Percentiles rank a stretch among this genome's conserved stretches.
Conservation (phyloP, 257 asterid genomes). For the Salvia miltiorrhiza region DNA sequence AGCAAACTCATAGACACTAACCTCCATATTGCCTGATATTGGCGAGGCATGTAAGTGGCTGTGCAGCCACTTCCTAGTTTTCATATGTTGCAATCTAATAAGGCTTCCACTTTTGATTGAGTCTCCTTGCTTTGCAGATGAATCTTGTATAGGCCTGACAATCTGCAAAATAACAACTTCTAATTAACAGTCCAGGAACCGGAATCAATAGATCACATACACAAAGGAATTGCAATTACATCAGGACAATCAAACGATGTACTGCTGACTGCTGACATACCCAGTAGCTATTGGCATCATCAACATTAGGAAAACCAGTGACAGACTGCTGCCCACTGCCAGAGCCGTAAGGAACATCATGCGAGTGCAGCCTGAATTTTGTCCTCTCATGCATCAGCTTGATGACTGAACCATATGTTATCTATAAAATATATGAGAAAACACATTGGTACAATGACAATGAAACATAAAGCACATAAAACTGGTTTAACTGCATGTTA, state of each 20-base stretch:
- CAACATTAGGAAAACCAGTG: constrained; percentile 85
- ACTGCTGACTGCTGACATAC: constrained; percentile 37
- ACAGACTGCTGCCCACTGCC: constrained; percentile 99
- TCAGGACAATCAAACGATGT: not conserved
- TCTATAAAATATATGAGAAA: constrained; percentile 34
- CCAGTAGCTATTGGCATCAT: constrained; percentile 97
- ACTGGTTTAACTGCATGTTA: not conserved
- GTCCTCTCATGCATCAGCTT: constrained; percentile 94
- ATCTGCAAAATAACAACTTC: constrained; percentile 40
- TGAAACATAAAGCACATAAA: not conserved
- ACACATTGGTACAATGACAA: not conserved
- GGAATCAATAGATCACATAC: not conserved
- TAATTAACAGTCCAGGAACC: constrained; percentile 1
- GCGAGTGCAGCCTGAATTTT: constrained; percentile 83
- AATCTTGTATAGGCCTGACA: constrained; percentile 59
- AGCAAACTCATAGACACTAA: constrained; percentile 28
- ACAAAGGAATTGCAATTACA: not conserved
- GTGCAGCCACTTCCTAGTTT: constrained; percentile 91
- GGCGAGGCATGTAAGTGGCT: constrained; percentile 99
- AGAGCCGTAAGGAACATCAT: constrained; percentile 97
- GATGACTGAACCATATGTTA: constrained; percentile 82
- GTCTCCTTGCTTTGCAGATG: constrained; percentile 88
- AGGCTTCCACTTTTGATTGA: constrained; percentile 61
- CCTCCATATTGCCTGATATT: constrained; percentile 95
- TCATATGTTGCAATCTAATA: constrained; percentile 82